Base-by-base conservation (phyloP, 2,329 filamentous ascomycete genomes). In the Blastomyces emzantsi region DNA sequence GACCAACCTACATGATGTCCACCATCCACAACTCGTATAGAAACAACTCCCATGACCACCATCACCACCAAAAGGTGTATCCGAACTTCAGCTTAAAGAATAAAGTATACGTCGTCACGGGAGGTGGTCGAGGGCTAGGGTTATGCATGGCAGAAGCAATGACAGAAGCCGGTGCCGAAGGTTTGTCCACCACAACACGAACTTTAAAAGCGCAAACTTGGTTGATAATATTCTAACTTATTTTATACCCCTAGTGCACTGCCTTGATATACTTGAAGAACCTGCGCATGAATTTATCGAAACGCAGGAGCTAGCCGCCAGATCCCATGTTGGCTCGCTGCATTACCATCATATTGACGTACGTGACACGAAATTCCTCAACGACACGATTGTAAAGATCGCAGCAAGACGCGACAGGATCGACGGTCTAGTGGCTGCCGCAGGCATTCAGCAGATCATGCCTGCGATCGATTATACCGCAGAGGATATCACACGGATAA, bases 341-440 rank as follows among this genome's bases (percentile, higher is more conserved):
- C 73, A 78, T 58, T 83, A 82, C 70, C 71, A 75, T 54, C 76
- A 75, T 13, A 75, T 82, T 47, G 81, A 83, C 64, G 78, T 82
- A 11, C 75, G 76, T 47, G 71, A 81, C 66, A 70, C 78, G 47
- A 75, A 75, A 15, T 67, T 68, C 6, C 65, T 73, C 36, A 66
- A 76, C 61, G 62, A 65, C 15, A 56, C 60, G 9, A 61, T 68
- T 36, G 49, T 57, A 8, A 60, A 64, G 25, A 64, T 68, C n/a
- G 63, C 63, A 1, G 59, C 22, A 17, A 62, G 57, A 33, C 45
- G 61, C 7, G 51, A 63, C 28, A 73, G 76, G 1, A 69, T 79
- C 1, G 76, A 79, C 64, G 77, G 77, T 5, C 64, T 78, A 17
- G 71, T 79, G 62, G 77, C 77, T 22, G 76, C 76, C 15, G 77